These are phyloP conservation scores for Termitomyces sp. DNA, from an alignment of 768 basidiomycete genomes.

Conservation along the genomic window DNA sequence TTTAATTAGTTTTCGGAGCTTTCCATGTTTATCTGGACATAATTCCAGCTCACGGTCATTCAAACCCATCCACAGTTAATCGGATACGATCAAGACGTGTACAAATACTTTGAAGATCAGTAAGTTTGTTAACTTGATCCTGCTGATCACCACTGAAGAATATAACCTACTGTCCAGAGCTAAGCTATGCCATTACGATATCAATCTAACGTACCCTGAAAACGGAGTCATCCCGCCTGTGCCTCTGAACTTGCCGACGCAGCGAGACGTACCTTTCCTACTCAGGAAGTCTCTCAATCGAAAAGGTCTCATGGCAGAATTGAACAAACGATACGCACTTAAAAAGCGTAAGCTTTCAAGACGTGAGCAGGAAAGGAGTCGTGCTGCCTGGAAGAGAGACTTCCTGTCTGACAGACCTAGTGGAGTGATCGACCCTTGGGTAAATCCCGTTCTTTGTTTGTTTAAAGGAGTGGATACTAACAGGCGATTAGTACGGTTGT, in stretches of 20 bases:
- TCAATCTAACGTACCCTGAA: conserved; percentile 70
- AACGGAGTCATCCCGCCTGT: conserved; percentile 42
- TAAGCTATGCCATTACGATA: conserved; percentile 57
- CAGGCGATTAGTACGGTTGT: conserved; percentile 50
- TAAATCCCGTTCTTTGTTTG: conserved; percentile 16
- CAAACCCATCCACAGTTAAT: conserved; percentile 77
- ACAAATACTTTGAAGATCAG: conserved; percentile 67
- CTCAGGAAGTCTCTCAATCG: conserved; percentile 12
- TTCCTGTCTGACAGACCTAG: conserved; percentile 39
- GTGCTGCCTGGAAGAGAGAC: conserved; percentile 41
- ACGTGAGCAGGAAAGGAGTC: conserved; percentile 20
- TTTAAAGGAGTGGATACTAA: neutral
- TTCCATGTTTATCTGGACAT: neutral
- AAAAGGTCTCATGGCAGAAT: conserved; percentile 16
- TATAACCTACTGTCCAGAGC: conserved; percentile 28
- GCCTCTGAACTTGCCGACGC: conserved; percentile 27
- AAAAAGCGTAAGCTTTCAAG: conserved; percentile 16
- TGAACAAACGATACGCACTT: conserved; percentile 18
- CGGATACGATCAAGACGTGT: conserved; percentile 62
- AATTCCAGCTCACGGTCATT: conserved; percentile 44
- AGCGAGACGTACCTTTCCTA: conserved; percentile 29
- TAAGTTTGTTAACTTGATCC: conserved; percentile 28
- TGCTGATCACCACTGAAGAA: neutral
- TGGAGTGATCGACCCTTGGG: conserved; percentile 54
- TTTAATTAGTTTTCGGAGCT: neutral